These are phyloP conservation scores for Brassica hybrid DNA, from an alignment of 441 rosid genomes.

Conservation along the genomic window DNA sequence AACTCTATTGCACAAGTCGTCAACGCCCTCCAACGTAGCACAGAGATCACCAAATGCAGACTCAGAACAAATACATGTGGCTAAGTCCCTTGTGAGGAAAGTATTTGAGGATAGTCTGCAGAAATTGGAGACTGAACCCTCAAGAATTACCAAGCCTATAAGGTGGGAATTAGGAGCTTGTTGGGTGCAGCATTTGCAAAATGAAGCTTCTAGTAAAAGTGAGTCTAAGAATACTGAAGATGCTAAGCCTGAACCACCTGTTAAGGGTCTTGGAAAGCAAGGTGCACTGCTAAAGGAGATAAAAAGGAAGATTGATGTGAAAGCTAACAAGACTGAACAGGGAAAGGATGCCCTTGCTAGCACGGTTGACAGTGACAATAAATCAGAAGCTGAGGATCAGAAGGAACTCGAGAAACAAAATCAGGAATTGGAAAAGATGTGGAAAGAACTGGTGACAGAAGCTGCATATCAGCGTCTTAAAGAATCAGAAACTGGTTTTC, in stretches of 20 bases:
- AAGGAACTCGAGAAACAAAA: slow-evolving; percentile 60
- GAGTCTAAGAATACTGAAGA: slow-evolving; percentile 81
- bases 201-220: slow-evolving; percentile 75
- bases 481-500: slow-evolving; percentile 85
- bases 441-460: slow-evolving; percentile 71
- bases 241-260: slow-evolving; percentile 66
- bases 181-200: slow-evolving; percentile 86
- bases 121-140: slow-evolving; percentile 66
- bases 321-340: slow-evolving; percentile 56
- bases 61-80: slow-evolving; percentile 51
- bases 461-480: slow-evolving; percentile 71
- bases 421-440: slow-evolving; percentile 57
- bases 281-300: slow-evolving; percentile 83
- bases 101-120: slow-evolving; percentile 65
- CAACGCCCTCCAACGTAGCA: slow-evolving; percentile 55
- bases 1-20: slow-evolving; percentile 72
- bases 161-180: slow-evolving; percentile 91
- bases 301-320: slow-evolving; percentile 66
- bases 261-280: slow-evolving; percentile 87
- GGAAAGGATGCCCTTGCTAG: slow-evolving; percentile 51
- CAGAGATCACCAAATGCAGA: slow-evolving; percentile 71
- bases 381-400: slow-evolving; percentile 51
- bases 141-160: slow-evolving; percentile 54
- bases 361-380: slow-evolving; percentile 54
- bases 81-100: slow-evolving; percentile 63